Conservation (phyloP, 495 filamentous ascomycete species). For the Talaromyces liani region DNA sequence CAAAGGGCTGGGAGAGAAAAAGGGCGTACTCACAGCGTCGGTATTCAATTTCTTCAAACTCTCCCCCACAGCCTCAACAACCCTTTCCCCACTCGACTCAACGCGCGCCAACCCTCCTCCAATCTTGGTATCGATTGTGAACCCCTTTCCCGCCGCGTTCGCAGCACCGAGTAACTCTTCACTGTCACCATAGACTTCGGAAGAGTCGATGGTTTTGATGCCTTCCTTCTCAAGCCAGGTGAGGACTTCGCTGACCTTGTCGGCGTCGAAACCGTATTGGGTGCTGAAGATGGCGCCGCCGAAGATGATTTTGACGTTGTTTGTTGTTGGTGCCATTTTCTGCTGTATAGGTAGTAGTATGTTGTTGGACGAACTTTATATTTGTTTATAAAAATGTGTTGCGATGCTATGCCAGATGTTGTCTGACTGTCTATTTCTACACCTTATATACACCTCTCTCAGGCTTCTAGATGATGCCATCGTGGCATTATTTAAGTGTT, state of each 20-base stretch:
- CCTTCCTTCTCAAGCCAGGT: neutral
- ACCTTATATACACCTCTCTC: neutral
- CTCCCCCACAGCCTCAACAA: neutral
- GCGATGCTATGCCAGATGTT: no score
- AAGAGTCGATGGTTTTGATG: neutral
- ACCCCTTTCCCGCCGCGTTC: constrained; percentile 15
- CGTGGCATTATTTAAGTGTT: neutral
- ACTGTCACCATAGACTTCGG: neutral
- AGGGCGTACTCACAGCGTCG: neutral
- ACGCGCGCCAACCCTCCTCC: constrained; percentile 1
- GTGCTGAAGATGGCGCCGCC: neutral
- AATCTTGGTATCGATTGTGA: constrained; percentile 38
- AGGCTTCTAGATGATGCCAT: neutral
- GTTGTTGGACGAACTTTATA: no score
- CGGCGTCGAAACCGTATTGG: neutral
- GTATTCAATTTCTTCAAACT: neutral
- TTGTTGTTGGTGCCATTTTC: neutral
- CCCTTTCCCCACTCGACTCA: neutral
- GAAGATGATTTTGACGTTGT: neutral
- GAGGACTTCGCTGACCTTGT: neutral
- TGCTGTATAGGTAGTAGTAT: no score
- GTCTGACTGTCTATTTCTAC: neutral
- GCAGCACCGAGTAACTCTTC: constrained; percentile 35
- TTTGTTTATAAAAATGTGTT: no score
- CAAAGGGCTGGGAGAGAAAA: neutral